These are phyloP conservation scores for Moniliella sp. DNA, from an alignment of 1,284 basidiomycete genomes.

Conservation along the genomic window DNA sequence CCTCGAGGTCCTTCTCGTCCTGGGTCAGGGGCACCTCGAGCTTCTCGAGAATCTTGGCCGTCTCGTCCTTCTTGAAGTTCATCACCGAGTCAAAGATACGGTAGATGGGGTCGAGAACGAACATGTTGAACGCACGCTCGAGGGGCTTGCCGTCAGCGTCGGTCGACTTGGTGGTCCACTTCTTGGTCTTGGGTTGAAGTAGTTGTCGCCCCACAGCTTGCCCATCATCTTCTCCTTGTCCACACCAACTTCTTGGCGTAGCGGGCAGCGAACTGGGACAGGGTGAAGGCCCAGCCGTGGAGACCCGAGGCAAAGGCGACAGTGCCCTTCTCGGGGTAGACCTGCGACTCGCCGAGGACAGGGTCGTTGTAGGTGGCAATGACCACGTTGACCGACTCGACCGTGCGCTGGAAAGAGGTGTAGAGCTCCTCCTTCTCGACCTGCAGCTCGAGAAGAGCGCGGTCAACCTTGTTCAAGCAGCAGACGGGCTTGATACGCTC, in stretches of 20 bases:
- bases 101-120: constrained; percentile 85
- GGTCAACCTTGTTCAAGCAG: constrained; percentile 93
- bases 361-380: constrained; percentile 68
- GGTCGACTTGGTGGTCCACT: constrained; percentile 67
- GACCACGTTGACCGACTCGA: constrained; percentile 79
- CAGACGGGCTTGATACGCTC: constrained; percentile 98
- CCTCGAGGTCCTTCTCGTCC: constrained; percentile 85
- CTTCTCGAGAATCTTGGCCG: constrained; percentile 71
- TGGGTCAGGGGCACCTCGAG: constrained; percentile 74
- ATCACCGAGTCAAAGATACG: constrained; percentile 94
- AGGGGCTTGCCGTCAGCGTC: constrained; percentile 67
- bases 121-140: constrained; percentile 65
- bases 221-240: constrained; percentile 94
- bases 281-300: constrained; percentile 92
- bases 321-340: constrained; percentile 84
- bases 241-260: constrained; percentile 99
- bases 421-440: constrained; percentile 87
- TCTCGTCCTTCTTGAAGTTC: constrained; percentile 96
- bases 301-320: constrained; percentile 90
- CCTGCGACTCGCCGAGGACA: constrained; percentile 88
- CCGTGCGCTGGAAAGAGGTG: constrained; percentile 95
- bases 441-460: constrained; percentile 81
- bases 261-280: constrained; percentile 80
- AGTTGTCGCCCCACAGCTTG: constrained; percentile 99
- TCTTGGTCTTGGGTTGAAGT: constrained; percentile 89